A percentile compares a stretch with the other conserved stretches of the same genome.
Conservation (phyloP, 2,329 filamentous ascomycete genomes). For the Echinosphaeria canescens region DNA sequence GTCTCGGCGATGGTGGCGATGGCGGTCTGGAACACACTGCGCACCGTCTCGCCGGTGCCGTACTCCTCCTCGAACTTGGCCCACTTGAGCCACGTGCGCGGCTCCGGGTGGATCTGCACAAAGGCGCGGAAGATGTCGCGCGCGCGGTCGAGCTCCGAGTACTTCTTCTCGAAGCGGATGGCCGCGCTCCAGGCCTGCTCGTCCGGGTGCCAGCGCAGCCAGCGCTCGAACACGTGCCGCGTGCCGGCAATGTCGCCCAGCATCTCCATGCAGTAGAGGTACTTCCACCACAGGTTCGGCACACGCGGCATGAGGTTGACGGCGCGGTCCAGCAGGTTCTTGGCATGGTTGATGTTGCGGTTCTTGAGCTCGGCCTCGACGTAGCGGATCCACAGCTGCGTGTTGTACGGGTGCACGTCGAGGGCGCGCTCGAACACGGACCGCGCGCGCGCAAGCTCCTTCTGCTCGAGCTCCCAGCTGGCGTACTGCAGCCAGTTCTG, state of each 20-base stretch:
- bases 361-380: conserved; percentile 93
- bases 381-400: conserved; percentile 76
- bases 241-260: conserved; percentile 85
- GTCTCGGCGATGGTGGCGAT: conserved; percentile 80
- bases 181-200: conserved; percentile 92
- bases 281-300: conserved; percentile 98
- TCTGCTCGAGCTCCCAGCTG: conserved; percentile 93
- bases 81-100: conserved; percentile 98
- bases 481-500: conserved; percentile 99
- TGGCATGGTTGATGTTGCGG: conserved; percentile 88
- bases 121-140: conserved; percentile 78
- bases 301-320: conserved; percentile 78
- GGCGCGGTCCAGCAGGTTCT: conserved; percentile 87
- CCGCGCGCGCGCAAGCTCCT: conserved; percentile 79
- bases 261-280: conserved; percentile 97
- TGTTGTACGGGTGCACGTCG: conserved; percentile 74
- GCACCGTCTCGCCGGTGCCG: conserved; percentile 75
- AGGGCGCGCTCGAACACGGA: conserved; percentile 90
- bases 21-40: conserved; percentile 76
- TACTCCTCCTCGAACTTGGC: conserved; percentile 92
- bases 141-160: conserved; percentile 80
- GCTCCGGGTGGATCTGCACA: conserved; percentile 81
- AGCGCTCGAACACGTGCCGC: conserved; percentile 85
- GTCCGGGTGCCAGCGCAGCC: conserved; percentile 97
- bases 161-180: conserved; percentile 92